Percentiles rank a stretch among this genome's conserved stretches.
Evolutionary conservation across 2,329 filamentous ascomycete species (phyloP).

Genomic region (Epichloe festucae): DNA sequence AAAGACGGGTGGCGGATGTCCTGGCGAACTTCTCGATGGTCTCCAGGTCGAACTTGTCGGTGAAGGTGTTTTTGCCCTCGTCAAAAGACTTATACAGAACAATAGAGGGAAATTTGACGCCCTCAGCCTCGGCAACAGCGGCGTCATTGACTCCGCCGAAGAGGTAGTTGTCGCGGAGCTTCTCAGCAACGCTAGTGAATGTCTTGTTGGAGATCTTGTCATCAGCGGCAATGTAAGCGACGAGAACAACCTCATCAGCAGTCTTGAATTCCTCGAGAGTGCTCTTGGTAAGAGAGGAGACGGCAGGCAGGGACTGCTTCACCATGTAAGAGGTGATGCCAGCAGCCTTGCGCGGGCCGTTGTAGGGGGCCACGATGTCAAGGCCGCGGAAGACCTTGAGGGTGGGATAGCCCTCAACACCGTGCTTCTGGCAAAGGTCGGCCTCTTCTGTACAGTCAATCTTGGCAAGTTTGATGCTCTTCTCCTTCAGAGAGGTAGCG

Average conservation of each 20-base stretch:
- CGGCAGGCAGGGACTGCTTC: constrained; percentile 90
- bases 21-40: constrained; percentile 74
- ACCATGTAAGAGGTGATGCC: constrained; percentile 80
- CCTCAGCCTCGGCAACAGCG: constrained; percentile 76
- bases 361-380: constrained; percentile 72
- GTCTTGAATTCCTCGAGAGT: constrained; percentile 94
- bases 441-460: constrained; percentile 91
- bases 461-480: constrained; percentile 75
- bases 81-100: constrained; percentile 98
- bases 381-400: constrained; percentile 95
- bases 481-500: constrained; percentile 73
- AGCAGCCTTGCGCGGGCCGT: constrained; percentile 78
- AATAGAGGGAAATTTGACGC: constrained; percentile 67
- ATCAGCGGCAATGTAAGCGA: constrained; percentile 71
- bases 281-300: constrained; percentile 70
- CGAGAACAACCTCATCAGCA: constrained; percentile 87
- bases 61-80: constrained; percentile 81
- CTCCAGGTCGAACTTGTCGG: constrained; percentile 65
- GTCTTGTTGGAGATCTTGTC: constrained; percentile 81
- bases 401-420: constrained; percentile 95
- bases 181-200: constrained; percentile 60
- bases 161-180: constrained; percentile 78
- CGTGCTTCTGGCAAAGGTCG: constrained; percentile 79
- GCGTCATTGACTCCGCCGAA: constrained; percentile 83
- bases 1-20: constrained; percentile 72